Evolutionary conservation across 176 grass and related monocot species (phyloP).

Genomic region (Puccinellia tenuiflora): DNA sequence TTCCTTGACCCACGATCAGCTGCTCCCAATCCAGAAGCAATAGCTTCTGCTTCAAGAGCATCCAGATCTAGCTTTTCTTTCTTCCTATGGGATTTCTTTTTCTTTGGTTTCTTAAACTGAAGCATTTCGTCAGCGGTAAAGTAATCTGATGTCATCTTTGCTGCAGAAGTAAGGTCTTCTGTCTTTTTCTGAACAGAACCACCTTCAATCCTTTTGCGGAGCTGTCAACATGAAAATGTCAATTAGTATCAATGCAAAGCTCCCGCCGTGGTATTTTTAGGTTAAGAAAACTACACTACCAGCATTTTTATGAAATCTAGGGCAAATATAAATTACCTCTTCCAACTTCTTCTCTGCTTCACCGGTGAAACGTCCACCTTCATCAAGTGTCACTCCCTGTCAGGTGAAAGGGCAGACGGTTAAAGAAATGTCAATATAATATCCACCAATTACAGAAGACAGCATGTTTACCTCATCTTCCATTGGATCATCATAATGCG

Average conservation of each 20-base stretch:
- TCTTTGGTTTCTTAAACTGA: conserved; percentile 95
- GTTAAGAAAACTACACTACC: neutral
- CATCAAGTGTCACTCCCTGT: conserved; percentile 79
- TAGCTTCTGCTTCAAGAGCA: conserved; percentile 82
- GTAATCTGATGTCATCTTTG: conserved; percentile 72
- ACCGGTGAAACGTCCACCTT: conserved; percentile 67
- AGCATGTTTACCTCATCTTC: conserved; percentile 63
- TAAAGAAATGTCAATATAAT: neutral
- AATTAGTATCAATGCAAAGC: neutral
- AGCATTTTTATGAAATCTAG: neutral
- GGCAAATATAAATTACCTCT: conserved; percentile 42
- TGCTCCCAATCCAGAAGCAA: conserved; percentile 63
- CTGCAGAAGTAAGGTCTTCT: conserved; percentile 55
- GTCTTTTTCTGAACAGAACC: conserved; percentile 45
- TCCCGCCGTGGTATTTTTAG: neutral
- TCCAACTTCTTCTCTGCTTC: conserved; percentile 77
- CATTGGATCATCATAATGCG: conserved; percentile 71
- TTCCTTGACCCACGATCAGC: conserved; percentile 85
- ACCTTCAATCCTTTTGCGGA: conserved; percentile 77
- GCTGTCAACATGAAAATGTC: conserved; percentile 49
- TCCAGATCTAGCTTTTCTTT: conserved; percentile 89
- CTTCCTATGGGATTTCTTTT: conserved; percentile 95
- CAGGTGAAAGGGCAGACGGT: conserved; percentile 15
- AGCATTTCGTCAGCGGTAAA: conserved; percentile 84
- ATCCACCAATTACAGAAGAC: conserved; percentile 13